Evolutionary conservation across 192 early-diverging fungal species (phyloP).

Genomic region (Rhizoclosmatium globosum): DNA sequence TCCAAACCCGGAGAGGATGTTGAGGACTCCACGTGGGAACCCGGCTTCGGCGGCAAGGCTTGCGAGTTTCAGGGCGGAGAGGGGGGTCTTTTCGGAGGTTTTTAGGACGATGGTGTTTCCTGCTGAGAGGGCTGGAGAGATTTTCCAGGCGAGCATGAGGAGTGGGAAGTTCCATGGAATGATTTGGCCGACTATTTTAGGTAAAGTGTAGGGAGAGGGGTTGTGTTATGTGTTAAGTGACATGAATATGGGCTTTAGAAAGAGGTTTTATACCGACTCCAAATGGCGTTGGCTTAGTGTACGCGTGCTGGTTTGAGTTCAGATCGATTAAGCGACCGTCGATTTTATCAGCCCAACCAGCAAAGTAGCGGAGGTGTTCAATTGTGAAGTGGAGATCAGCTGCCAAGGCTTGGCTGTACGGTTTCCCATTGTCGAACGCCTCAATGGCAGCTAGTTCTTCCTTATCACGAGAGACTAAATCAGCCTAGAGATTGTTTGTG

Average conservation of each 20-base stretch:
- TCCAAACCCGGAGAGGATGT: constrained; percentile 54
- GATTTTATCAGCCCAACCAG: constrained; percentile 51
- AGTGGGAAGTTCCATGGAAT: constrained; percentile 42
- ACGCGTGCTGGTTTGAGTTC: constrained; percentile 7
- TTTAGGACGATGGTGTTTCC: constrained; percentile 52
- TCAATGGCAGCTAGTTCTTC: constrained; percentile 51
- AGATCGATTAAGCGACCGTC: constrained; percentile 43
- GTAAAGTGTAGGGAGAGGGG: too few relatives aligned
- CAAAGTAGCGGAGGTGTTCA: constrained; percentile 36
- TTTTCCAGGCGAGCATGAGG: constrained; percentile 49
- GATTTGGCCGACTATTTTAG: constrained; percentile 40
- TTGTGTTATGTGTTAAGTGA: too few relatives aligned
- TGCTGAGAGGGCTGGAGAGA: constrained; percentile 46
- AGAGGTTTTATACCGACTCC: constrained; percentile 37
- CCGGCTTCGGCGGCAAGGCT: constrained; percentile 44
- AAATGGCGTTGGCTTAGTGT: constrained; percentile 43
- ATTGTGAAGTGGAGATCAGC: constrained; percentile 15
- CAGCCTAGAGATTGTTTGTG: too few relatives aligned
- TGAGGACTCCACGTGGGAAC: constrained; percentile 56
- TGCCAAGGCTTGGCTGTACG: constrained; percentile 26
- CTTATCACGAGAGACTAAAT: constrained; percentile 49
- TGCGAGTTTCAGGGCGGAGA: constrained; percentile 43
- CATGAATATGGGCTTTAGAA: background rate
- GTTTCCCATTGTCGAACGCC: constrained; percentile 57
- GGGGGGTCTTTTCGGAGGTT: constrained; percentile 48